phyloP scores from a whole-genome alignment of 2,329 filamentous ascomycete genomes.

The Aspergillus nomiae region DNA sequence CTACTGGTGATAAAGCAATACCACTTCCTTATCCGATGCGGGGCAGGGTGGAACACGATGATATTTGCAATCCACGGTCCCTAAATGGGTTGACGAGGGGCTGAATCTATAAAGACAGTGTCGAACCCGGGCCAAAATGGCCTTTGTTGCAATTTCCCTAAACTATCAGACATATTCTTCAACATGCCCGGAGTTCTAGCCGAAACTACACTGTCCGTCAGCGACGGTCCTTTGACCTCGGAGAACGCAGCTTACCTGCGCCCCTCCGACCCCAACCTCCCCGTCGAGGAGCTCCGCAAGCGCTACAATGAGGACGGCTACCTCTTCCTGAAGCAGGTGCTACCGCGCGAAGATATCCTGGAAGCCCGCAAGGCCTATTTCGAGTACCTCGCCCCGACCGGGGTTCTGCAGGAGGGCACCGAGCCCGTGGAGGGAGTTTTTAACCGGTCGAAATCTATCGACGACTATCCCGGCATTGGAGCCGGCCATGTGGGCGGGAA shows the following conservation, averaged over 20 bases:
- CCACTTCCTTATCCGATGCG: background rate
- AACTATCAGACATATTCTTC: background rate
- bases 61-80: background rate
- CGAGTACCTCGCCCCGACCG: conserved; percentile 54
- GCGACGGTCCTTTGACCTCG: conserved; percentile 50
- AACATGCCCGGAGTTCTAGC: conserved; percentile 17
- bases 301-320: conserved; percentile 56
- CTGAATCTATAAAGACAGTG: background rate
- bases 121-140: background rate
- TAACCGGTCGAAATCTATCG: conserved; percentile 43
- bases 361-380: conserved; percentile 57
- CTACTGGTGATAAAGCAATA: background rate
- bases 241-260: conserved; percentile 47
- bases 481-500: conserved; percentile 52
- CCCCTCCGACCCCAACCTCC: conserved; percentile 46
- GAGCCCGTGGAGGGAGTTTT: conserved; percentile 58
- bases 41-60: background rate
- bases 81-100: background rate
- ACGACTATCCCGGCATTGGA: conserved; percentile 57
- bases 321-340: conserved; percentile 56
- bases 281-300: conserved; percentile 51
- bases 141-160: background rate
- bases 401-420: conserved; percentile 58
- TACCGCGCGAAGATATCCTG: conserved; percentile 57
- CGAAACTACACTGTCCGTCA: conserved; percentile 34